Conservation (phyloP, 2,329 filamentous ascomycete species). For the Colletotrichum plurivorum region DNA sequence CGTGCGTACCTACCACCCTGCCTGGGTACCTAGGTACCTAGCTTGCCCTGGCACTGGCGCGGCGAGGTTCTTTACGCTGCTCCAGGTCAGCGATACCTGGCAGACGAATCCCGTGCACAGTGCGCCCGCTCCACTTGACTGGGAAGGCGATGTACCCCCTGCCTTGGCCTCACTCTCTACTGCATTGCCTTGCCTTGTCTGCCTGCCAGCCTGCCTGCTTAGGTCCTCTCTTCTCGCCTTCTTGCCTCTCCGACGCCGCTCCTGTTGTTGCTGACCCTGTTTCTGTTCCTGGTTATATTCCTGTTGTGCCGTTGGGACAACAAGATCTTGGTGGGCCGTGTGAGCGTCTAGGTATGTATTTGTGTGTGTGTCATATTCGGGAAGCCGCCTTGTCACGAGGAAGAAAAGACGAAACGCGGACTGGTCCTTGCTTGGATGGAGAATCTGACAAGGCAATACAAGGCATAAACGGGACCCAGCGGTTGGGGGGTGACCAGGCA, state of each 20-base stretch:
- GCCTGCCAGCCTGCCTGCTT: background rate
- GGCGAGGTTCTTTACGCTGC: background rate
- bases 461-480: background rate
- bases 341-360: background rate
- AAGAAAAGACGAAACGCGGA: conserved; percentile 14
- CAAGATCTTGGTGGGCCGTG: background rate
- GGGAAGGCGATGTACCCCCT: conserved; percentile 15
- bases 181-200: background rate
- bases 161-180: background rate
- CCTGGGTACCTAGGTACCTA: conserved; percentile 1
- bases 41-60: conserved; percentile 1
- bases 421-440: conserved; percentile 5
- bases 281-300: background rate
- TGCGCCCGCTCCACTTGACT: conserved; percentile 8
- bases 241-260: no score
- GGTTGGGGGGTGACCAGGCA: background rate
- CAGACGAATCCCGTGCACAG: conserved; percentile 15
- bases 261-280: background rate
- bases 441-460: conserved; percentile 18
- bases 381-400: conserved; percentile 9
- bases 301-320: background rate
- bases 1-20: no score
- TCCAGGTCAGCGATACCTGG: conserved; percentile 19
- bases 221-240: background rate
- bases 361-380: background rate